A percentile compares a stretch with the other conserved stretches of the same genome.
Conservation (phyloP, 1,284 basidiomycete genomes). For the Coniophora puteana region DNA sequence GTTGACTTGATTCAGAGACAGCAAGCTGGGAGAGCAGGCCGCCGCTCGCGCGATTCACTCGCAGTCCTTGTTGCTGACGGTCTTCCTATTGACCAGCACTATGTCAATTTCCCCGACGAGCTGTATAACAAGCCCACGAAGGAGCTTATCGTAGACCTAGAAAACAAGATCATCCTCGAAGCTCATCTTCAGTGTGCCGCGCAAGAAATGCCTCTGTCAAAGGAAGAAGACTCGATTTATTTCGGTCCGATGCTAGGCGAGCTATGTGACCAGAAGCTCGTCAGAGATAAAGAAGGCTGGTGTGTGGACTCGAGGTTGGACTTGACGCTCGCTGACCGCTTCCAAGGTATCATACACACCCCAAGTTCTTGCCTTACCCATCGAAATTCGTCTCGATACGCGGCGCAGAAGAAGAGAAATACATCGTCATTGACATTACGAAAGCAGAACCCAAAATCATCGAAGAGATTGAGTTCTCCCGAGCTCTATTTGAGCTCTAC, state of each 20-base stretch:
- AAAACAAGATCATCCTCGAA: conserved; percentile 77
- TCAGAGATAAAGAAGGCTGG: conserved; percentile 71
- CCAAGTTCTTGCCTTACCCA: conserved; percentile 77
- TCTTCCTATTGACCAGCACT: conserved; percentile 78
- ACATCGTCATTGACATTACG: conserved; percentile 70
- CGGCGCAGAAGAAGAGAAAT: conserved; percentile 76
- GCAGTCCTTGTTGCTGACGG: conserved; percentile 74
- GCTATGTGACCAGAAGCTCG: conserved; percentile 53
- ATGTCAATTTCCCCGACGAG: conserved; percentile 67
- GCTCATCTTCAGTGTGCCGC: conserved; percentile 88
- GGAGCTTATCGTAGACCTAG: conserved; percentile 70
- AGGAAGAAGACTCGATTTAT: conserved; percentile 65
- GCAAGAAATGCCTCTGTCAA: conserved; percentile 78
- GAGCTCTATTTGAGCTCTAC: conserved; percentile 84
- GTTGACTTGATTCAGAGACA: conserved; percentile 51
- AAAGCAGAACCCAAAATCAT: conserved; percentile 50
- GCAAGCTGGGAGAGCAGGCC: conserved; percentile 87
- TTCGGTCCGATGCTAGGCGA: conserved; percentile 64
- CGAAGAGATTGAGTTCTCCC: conserved; percentile 85
- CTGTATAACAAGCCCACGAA: conserved; percentile 62
- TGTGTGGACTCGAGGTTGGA: conserved; percentile 25
- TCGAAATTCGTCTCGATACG: conserved; percentile 74
- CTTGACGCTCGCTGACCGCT: conserved; percentile 1
- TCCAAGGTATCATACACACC: conserved; percentile 76
- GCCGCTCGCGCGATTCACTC: conserved; percentile 80